Conservation (phyloP, 257 asterid genomes). For the Capsicum baccatum region DNA sequence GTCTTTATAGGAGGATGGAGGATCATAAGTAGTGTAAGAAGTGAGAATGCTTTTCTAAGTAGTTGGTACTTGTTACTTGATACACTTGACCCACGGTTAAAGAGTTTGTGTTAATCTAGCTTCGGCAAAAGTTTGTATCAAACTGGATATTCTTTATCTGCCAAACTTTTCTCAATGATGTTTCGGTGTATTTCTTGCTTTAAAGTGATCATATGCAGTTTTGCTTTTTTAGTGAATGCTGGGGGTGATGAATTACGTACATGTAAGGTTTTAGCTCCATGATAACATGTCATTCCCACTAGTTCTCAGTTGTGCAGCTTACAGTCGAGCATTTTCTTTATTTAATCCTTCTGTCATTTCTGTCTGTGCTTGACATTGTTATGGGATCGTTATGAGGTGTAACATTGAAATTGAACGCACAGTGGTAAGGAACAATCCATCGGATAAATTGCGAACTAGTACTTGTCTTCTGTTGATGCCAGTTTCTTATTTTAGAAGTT, state of each 20-base stretch:
- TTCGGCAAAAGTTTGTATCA: neutral
- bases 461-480: neutral
- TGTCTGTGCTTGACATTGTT: neutral
- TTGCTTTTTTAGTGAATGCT: neutral
- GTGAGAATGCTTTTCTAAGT: neutral
- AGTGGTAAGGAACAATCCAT: neutral
- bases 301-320: neutral
- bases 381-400: neutral
- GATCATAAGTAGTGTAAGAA: neutral
- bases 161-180: neutral
- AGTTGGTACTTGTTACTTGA: neutral
- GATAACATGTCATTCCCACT: neutral
- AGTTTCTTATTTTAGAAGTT: neutral
- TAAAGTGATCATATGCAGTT: neutral
- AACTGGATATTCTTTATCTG: slow-evolving; percentile 15
- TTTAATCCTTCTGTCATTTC: neutral
- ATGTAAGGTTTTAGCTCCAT: neutral
- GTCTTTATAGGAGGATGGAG: neutral
- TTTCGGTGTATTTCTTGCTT: neutral
- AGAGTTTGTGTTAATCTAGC: neutral
- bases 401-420: neutral
- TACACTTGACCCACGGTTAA: neutral
- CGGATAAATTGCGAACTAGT: neutral
- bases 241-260: neutral
- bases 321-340: neutral